A percentile compares a stretch with the other conserved stretches of the same genome.
Evolutionary conservation across 257 asterid species (phyloP).

Genomic region (Vinca minor): DNA sequence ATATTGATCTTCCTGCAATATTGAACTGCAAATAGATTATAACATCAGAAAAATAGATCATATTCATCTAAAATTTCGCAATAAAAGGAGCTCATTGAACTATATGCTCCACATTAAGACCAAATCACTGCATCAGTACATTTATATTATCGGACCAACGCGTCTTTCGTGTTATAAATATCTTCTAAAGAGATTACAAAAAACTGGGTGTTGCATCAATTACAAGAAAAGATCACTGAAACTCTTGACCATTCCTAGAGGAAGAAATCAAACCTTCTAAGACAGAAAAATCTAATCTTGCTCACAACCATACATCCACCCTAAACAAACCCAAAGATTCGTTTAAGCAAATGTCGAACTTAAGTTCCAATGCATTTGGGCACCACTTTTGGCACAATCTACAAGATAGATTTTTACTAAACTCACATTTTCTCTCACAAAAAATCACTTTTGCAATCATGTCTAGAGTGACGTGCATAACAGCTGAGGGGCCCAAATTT

Average conservation of each 20-base stretch:
- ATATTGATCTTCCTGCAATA: conserved; percentile 71
- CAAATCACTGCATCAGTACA: not conserved
- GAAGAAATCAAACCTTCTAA: not conserved
- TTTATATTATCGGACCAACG: not conserved
- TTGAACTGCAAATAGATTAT: conserved; percentile 40
- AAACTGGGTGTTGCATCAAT: not conserved
- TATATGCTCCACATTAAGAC: not conserved
- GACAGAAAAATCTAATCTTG: not conserved
- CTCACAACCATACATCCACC: not conserved
- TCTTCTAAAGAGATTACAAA: not conserved
- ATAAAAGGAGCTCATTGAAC: not conserved
- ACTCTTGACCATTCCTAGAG: too few relatives aligned
- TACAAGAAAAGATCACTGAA: not conserved
- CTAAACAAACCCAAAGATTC: not conserved
- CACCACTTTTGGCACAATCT: too few relatives aligned
- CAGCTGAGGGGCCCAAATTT: too few relatives aligned
- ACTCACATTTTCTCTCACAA: too few relatives aligned
- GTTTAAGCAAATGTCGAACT: too few relatives aligned
- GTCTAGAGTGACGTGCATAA: too few relatives aligned
- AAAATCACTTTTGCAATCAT: too few relatives aligned
- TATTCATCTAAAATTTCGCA: not conserved
- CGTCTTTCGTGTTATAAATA: not conserved
- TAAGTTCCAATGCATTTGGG: too few relatives aligned
- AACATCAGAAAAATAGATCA: conserved; percentile 1
- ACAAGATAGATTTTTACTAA: too few relatives aligned